Evolutionary conservation across 352 stramenopile species (phyloP), one percentile per base, ranked within the genome.

Genomic region (Phytophthora pini): DNA sequence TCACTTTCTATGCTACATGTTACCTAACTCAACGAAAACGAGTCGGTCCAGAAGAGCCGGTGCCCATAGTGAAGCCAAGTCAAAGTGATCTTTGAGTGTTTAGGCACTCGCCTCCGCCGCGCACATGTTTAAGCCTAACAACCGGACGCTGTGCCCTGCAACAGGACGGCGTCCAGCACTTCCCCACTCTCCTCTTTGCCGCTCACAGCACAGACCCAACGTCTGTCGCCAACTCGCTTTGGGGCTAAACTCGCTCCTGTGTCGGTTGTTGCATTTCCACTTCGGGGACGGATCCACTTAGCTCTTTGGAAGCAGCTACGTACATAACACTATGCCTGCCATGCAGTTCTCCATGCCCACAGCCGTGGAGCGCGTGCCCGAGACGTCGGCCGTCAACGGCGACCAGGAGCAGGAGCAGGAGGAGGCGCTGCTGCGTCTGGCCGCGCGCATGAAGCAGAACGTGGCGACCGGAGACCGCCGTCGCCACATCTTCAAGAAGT

Each of bases 401-500:
- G 69, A 81, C 67, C 65, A 73, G 29, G 69, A 78, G 39, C 61
- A 72, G 52, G 82, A 92, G 63, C 77, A 80, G 45, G 83, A 89
- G 56, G 80, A 91, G 61, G 81, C 84, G 57, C 67, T 93, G 50
- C 61, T 90, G 69, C 81, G 82, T 2, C 66, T 93, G 15, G 85
- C 85, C 8, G 85, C 84, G 47, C 80, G 83, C 31, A 89, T 93
- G 83, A 92, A 93, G 65, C 79, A 90, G 44, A 91, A 88, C 67
- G 84, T 93, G 49, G 73, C 82, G 12, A 90, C 85, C 5, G 85
- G 85, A 45, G 83, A 90, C 53, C 82, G 85, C 3, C 76, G 85
- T 12, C 83, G 84, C 41, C 75, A 92, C 66, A 55, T 93, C 50
- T 93, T 93, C 57, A 92, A 92, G 64, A 90, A 90, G 52, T 93